Evolutionary conservation across 2,329 filamentous ascomycete genomes (phyloP), one percentile per base, ranked within the genome.

Genomic region (Aureobasidium melanogenum): DNA sequence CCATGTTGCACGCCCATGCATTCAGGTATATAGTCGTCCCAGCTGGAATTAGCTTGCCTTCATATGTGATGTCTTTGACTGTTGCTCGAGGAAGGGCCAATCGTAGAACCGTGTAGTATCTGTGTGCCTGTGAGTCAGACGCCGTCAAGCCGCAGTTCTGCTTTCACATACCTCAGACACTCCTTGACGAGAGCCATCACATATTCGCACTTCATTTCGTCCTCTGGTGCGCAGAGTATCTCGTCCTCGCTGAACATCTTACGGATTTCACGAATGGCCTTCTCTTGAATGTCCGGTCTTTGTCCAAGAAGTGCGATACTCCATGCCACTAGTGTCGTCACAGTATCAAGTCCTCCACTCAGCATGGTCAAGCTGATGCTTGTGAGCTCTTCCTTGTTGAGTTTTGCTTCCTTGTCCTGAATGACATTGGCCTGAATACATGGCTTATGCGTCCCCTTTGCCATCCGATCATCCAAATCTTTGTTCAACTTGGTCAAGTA

Each of bases 351-450:
- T 0, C 85, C 85, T 0, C 85, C 85, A 0, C 83, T 85, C 5
- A 88, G 74, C 85, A 88, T 88, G 0, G 85, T 88, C 63, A 88
- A 71, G 64, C 82, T 85, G 66, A 88, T 88, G 0, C 82, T 84
- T 0, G 80, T 86, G 38, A 88, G 76, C 65, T 88, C 85, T 54
- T 82, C 83, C 41, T 79, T 77, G 71, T 82, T 85, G 17, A 88
- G 73, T 64, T 82, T 84, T 0, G 84, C 81, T 39, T 87, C 84
- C 65, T 83, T 80, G 65, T 87, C 84, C 50, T 81, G 73, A 63
- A 87, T 86, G 34, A 87, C 80, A 63, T 87, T 88, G 4, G 83
- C 84, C 63, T 87, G 84, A 46, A 88, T 88, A 67, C 85, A 88
- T 0, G 84, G 83, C 65, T 81, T 79, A 67, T 87, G 79, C 0